Conservation (phyloP, 164 flowering plant species). For the Kalanchoe fedtschenkoi region DNA sequence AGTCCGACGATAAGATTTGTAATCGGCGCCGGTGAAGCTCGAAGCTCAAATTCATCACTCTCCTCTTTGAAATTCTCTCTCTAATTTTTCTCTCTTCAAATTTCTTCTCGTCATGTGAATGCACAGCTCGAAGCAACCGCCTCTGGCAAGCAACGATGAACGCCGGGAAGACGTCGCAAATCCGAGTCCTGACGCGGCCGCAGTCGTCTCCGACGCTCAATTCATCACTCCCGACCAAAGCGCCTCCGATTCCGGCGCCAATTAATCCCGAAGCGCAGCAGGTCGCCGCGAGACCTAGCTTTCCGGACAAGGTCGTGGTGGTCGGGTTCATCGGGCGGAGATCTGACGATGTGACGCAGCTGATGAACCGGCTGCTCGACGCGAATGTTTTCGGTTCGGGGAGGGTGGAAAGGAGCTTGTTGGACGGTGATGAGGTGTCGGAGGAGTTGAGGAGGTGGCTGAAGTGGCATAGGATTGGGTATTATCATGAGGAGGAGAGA, state of each 20-base stretch:
- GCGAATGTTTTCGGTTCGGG: slow-evolving; percentile 68
- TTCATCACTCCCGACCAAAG: slow-evolving; percentile 10
- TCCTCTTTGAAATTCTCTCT: background rate
- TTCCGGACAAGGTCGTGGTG: slow-evolving; percentile 35
- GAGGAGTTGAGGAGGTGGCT: slow-evolving; percentile 47
- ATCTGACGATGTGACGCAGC: slow-evolving; percentile 33
- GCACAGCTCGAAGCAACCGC: background rate
- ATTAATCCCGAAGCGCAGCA: background rate
- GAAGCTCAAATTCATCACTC: background rate
- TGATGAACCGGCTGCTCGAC: slow-evolving; percentile 62
- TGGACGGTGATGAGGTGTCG: slow-evolving; percentile 13
- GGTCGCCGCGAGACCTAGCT: background rate
- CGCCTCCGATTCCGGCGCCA: slow-evolving; percentile 13
- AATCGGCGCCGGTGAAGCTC: background rate
- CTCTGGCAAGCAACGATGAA: slow-evolving; percentile 9
- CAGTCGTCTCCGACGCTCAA: slow-evolving; percentile 10
- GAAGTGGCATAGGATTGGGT: slow-evolving; percentile 39
- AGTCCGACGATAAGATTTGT: background rate
- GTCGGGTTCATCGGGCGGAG: slow-evolving; percentile 63
- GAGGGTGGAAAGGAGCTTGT: slow-evolving; percentile 22
- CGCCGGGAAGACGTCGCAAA: slow-evolving; percentile 19
- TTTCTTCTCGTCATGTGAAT: too few species aligned
- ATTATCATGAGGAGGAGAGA: slow-evolving; percentile 46
- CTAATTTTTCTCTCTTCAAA: too few species aligned
- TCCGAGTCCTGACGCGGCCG: slow-evolving; percentile 36